phyloP scores from a whole-genome alignment of 257 asterid species.

The Scutellaria baicalensis region DNA sequence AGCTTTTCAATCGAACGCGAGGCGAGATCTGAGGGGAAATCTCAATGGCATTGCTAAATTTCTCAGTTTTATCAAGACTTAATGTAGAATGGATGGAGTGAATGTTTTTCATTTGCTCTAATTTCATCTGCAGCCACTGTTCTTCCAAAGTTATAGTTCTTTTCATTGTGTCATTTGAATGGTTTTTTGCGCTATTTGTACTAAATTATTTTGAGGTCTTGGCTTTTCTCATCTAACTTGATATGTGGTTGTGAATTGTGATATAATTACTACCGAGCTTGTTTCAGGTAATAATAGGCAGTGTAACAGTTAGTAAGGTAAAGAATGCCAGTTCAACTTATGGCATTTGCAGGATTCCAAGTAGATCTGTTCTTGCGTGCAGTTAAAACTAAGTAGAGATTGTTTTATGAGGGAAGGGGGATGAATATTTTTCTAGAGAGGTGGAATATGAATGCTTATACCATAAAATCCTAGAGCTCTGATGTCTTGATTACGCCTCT shows the following conservation, averaged over 20 bases:
- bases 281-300: not conserved
- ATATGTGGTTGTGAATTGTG: not conserved
- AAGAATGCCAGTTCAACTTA: not conserved
- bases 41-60: slow-evolving; percentile 17
- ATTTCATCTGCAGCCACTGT: not conserved
- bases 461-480: not conserved
- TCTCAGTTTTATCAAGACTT: not conserved
- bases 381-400: not conserved
- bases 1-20: slow-evolving; percentile 5
- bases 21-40: slow-evolving; percentile 27
- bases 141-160: not conserved
- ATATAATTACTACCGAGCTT: not conserved
- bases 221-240: not conserved
- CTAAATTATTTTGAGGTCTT: not conserved
- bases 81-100: not conserved
- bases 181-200: slow-evolving; percentile 4
- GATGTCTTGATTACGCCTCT: not conserved
- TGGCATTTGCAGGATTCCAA: slow-evolving; percentile 7
- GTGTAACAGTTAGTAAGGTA: not conserved
- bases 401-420: not conserved
- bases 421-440: not conserved
- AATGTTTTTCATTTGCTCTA: not conserved
- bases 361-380: slow-evolving; percentile 9
- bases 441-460: not conserved
- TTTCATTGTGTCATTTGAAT: slow-evolving; percentile 4